These are phyloP conservation scores for Fusarium virguliforme DNA, from an alignment of 2,329 filamentous ascomycete species.

Conservation along the genomic window DNA sequence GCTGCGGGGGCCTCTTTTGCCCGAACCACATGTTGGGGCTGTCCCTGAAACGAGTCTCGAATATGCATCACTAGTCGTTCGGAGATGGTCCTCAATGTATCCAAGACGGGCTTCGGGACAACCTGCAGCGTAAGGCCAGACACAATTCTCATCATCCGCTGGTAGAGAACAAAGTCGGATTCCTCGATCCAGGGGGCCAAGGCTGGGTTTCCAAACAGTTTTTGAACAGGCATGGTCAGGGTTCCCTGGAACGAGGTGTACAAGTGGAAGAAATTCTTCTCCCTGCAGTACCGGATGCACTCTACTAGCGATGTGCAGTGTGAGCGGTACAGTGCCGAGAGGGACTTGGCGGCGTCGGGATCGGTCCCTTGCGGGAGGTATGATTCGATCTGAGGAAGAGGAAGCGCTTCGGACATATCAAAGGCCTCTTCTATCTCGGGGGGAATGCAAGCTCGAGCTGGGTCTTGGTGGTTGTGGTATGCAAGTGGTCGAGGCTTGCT, in stretches of 20 bases:
- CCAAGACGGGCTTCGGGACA: slow-evolving; percentile 88
- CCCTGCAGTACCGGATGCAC: slow-evolving; percentile 94
- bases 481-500: slow-evolving; percentile 71
- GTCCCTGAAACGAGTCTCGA: slow-evolving; percentile 85
- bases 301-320: slow-evolving; percentile 97
- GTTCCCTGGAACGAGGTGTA: slow-evolving; percentile 97
- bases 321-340: slow-evolving; percentile 90
- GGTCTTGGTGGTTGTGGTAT: slow-evolving; percentile 72
- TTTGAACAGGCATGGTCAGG: slow-evolving; percentile 96
- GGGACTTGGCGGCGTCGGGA: slow-evolving; percentile 85
- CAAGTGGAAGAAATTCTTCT: slow-evolving; percentile 95
- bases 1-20: slow-evolving; percentile 92
- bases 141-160: slow-evolving; percentile 95
- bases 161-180: slow-evolving; percentile 95
- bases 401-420: slow-evolving; percentile 77
- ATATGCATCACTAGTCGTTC: slow-evolving; percentile 86
- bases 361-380: slow-evolving; percentile 89
- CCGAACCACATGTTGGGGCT: slow-evolving; percentile 87
- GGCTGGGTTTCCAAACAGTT: slow-evolving; percentile 85
- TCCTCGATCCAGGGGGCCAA: slow-evolving; percentile 95
- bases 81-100: slow-evolving; percentile 89
- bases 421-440: slow-evolving; percentile 67
- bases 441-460: slow-evolving; percentile 74
- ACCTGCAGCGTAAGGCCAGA: slow-evolving; percentile 92
- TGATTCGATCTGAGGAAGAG: slow-evolving; percentile 87